A percentile compares a stretch with the other conserved stretches of the same genome.
Conservation (phyloP, 1,139 yeast species). For the Magnusiomyces ingens region DNA sequence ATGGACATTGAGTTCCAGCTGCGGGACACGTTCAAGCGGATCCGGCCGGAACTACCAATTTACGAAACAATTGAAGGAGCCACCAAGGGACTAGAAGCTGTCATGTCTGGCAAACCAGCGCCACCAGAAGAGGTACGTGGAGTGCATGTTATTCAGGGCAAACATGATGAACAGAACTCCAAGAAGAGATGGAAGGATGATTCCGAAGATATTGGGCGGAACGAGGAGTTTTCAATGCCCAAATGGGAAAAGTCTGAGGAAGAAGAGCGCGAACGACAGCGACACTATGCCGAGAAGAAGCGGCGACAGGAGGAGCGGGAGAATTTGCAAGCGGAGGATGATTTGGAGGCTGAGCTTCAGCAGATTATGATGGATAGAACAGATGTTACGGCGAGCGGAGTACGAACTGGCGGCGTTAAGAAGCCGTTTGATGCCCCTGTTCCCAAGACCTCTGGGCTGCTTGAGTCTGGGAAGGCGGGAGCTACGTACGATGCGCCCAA, state of each 20-base stretch:
- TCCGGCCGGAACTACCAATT: conserved; percentile 35
- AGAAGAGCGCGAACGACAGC: conserved; percentile 19
- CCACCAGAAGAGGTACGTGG: conserved; percentile 7
- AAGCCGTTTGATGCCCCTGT: conserved; percentile 30
- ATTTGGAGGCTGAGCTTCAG: conserved; percentile 33
- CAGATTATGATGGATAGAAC: conserved; percentile 30
- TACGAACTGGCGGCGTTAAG: neutral
- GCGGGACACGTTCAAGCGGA: conserved; percentile 37
- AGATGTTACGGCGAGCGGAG: conserved; percentile 18
- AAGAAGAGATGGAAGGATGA: neutral
- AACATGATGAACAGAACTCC: conserved; percentile 13
- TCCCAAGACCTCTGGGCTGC: conserved; percentile 19
- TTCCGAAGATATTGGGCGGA: conserved; percentile 17
- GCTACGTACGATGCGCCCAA: conserved; percentile 7
- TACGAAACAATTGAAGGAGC: conserved; percentile 35
- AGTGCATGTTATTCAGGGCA: conserved; percentile 17
- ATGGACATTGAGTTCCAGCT: conserved; percentile 54
- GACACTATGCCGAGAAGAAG: conserved; percentile 15
- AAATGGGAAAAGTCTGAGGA: conserved; percentile 17
- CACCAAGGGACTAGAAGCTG: conserved; percentile 24
- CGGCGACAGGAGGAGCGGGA: conserved; percentile 21
- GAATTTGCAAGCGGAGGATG: conserved; percentile 27
- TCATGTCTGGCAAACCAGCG: conserved; percentile 12
- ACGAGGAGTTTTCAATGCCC: conserved; percentile 14
- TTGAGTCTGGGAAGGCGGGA: conserved; percentile 5